These are phyloP conservation scores for Acorus gramineus DNA, from an alignment of 106 monocot species.

Conservation along the genomic window DNA sequence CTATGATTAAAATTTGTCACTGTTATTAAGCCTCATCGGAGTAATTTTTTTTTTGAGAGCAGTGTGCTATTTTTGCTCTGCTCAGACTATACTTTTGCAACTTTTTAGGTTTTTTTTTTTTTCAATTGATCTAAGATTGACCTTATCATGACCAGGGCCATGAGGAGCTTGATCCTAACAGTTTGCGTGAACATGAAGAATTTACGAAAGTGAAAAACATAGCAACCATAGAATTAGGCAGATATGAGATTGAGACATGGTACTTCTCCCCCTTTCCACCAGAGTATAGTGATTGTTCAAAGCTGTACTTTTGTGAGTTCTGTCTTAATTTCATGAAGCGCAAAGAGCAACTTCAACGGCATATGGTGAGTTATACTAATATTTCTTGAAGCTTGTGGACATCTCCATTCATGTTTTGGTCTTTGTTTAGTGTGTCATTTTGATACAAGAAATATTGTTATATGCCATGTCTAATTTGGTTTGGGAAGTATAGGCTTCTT, in stretches of 20 bases:
- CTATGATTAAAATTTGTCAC: too few relatives aligned
- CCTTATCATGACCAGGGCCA: constrained; percentile 39
- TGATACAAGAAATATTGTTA: too few relatives aligned
- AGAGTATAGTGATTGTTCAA: constrained; percentile 80
- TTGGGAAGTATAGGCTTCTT: too few relatives aligned
- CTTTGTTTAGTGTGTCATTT: too few relatives aligned
- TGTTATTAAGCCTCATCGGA: too few relatives aligned
- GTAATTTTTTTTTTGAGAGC: too few relatives aligned
- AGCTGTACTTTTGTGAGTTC: constrained; percentile 94
- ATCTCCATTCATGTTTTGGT: too few relatives aligned
- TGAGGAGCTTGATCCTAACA: constrained; percentile 96
- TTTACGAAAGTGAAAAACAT: constrained; percentile 98
- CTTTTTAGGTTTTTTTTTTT: not conserved
- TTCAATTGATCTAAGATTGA: constrained; percentile 6
- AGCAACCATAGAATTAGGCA: constrained; percentile 93
- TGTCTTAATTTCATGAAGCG: constrained; percentile 99
- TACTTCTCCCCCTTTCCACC: constrained; percentile 95
- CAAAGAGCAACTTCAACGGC: constrained; percentile 96
- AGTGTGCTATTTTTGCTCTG: too few relatives aligned
- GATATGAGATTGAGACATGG: constrained; percentile 99
- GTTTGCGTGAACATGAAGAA: constrained; percentile 93
- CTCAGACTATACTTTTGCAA: not conserved
- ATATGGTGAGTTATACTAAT: constrained; percentile 64
- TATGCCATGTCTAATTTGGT: too few relatives aligned
- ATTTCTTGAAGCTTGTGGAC: not conserved